Conservation (phyloP, 345 rosid genomes). For the Trapa bicornis region DNA sequence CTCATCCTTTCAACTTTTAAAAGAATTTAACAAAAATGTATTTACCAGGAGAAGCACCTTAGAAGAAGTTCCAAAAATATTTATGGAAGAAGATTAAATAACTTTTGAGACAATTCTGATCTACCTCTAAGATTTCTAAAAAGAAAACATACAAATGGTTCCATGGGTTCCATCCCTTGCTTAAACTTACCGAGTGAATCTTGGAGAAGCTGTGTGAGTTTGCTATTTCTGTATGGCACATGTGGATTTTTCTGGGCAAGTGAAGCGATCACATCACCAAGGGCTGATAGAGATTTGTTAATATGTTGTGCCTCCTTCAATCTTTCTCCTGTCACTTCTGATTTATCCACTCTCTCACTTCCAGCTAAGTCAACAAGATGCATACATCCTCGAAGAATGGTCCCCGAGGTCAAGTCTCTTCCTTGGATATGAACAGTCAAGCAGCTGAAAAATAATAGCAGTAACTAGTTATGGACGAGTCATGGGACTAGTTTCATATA, state of each 20-base stretch:
- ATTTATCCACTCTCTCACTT: constrained; percentile 91
- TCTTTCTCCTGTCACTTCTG: constrained; percentile 87
- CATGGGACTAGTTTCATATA: not conserved
- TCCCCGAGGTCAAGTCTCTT: constrained; percentile 72
- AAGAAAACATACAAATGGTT: not conserved
- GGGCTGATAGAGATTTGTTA: constrained; percentile 85
- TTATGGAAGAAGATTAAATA: not conserved
- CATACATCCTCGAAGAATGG: constrained; percentile 78
- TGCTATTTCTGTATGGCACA: constrained; percentile 95
- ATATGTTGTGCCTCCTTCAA: constrained; percentile 94
- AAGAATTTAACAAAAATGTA: not conserved
- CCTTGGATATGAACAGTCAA: constrained; percentile 98
- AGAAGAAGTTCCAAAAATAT: too few species aligned
- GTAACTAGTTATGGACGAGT: not conserved
- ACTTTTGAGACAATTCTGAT: not conserved
- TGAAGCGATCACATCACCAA: constrained; percentile 97
- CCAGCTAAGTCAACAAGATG: constrained; percentile 98
- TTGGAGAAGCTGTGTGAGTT: constrained; percentile 91
- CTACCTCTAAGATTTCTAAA: not conserved
- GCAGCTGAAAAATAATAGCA: constrained; percentile 47
- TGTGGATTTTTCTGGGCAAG: constrained; percentile 93
- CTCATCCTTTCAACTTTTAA: not conserved
- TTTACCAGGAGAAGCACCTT: too few species aligned
- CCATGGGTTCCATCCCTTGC: not conserved
- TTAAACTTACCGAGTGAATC: constrained; percentile 73